phyloP scores from a whole-genome alignment of 164 flowering plant genomes.

The Dillenia turbinata region DNA sequence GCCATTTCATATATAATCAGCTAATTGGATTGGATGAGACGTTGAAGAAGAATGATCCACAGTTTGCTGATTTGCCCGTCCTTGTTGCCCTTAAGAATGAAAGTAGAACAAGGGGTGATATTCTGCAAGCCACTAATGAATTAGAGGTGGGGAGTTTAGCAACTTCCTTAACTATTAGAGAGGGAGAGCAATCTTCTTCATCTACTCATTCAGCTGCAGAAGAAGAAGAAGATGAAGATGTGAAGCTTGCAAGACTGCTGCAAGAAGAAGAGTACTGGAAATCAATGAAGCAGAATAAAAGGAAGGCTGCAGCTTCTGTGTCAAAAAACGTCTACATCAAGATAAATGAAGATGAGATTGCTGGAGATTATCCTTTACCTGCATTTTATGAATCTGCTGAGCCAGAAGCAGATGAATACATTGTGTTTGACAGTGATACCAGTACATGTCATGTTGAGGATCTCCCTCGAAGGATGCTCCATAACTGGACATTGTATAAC shows the following conservation, averaged over 20 bases:
- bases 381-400: conserved; percentile 57
- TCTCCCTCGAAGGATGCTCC: conserved; percentile 78
- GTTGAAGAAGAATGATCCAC: conserved; percentile 38
- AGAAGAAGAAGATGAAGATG: conserved; percentile 71
- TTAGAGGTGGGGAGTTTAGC: too few relatives aligned
- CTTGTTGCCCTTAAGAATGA: conserved; percentile 64
- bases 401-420: conserved; percentile 75
- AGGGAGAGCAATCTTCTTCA: conserved; percentile 18
- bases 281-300: conserved; percentile 57
- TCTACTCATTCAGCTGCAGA: conserved; percentile 31
- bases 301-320: conserved; percentile 18
- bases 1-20: conserved; percentile 78
- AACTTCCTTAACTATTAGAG: conserved; percentile 13
- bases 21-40: conserved; percentile 76
- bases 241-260: conserved; percentile 57
- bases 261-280: conserved; percentile 81
- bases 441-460: conserved; percentile 37
- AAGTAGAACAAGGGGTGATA: conserved; percentile 27
- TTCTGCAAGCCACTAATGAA: conserved; percentile 9
- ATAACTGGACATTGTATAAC: conserved; percentile 91
- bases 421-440: conserved; percentile 56
- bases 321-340: conserved; percentile 63
- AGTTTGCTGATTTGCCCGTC: conserved; percentile 53
- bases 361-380: conserved; percentile 90
- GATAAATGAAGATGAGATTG: conserved; percentile 94